Evolutionary conservation across 2,329 filamentous ascomycete genomes (phyloP), one percentile per base, ranked within the genome.

Genomic region (Diaporthe citrichinensis): DNA sequence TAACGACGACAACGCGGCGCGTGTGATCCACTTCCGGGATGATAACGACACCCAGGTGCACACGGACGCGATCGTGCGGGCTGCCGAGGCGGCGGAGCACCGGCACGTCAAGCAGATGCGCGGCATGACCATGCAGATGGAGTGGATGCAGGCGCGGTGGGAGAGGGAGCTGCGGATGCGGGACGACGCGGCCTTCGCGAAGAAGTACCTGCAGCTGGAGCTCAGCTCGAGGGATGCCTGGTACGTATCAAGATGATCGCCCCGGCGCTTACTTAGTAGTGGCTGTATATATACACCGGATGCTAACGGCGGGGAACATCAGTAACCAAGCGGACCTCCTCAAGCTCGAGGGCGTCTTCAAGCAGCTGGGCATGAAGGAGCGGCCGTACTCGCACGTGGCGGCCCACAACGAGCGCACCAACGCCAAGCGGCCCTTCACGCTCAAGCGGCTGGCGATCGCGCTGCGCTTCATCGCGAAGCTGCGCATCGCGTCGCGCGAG

Each of bases 251-350:
- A 61, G 34, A 61, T 25, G 31, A 36, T 12, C n/a, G 5, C 20
- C 28, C 25, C 25, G 8, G 36, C n/a, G 36, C 20, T 34, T 12
- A 62, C 14, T 78, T 2, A 12, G 34, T 62, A 74, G 59, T 75
- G 46, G 75, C 28, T 34, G 46, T 76, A 1, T 67, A 58, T 69
- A 51, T 14, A 17, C 34, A 15, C 5, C 23, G 34, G 25, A 65
- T 62, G 15, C 23, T 23, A 39, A 69, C 14, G 34, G 9, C 14
- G 34, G 9, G 2, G 74, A 68, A 59, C 28, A 74, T 84, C n/a
- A 98, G 97, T 87, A 99, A 98, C 87, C 93, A 96, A 84, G 94
- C 95, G 76, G 95, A 98, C 83, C 92, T 98, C 76, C 91, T 92
- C 71, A 93, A 98, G 81, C 92, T 98, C 78, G 91, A 94, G 79